Base-by-base conservation (phyloP, 306 rosid genomes). In the Fagus crenata region DNA sequence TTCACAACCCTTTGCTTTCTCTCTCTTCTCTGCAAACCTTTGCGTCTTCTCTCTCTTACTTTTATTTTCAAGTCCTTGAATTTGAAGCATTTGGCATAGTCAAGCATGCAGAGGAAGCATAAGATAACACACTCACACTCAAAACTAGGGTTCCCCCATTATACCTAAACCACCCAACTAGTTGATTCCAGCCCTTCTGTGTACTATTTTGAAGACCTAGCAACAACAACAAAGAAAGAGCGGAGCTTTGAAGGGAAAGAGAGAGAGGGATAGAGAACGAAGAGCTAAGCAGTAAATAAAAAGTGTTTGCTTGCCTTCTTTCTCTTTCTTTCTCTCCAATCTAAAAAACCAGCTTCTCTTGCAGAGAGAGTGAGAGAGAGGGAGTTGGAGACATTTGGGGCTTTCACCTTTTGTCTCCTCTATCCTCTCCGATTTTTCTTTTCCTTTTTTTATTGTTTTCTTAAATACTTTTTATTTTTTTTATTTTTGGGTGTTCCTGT, bases 231-330 rank as follows among this genome's bases (percentile, higher is more conserved):
- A 2, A 39, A 39, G 37, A 35, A 33, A 60, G 5, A 15, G 46
- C 31, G 6, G 46, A 15, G 72, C 67, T 64, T 73, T 54, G 55
- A 2, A 74, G 73, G 73, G 74, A 75, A 8, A 53, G 80, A 78
- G 83, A 78, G 83, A 82, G 93, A 89, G 84, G 72, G 90, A 75
- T 80, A 69, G 92, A 90, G 92, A 86, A 89, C 83, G 93, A 86
- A 86, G 91, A 81, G 89, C 81, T 60, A 85, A 85, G 81, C 89
- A 72, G 73, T 13, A 74, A 70, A 51, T 6, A 37, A 46, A 13
- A 46, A 31, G 73, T 67, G 72, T 9, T 55, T 56, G 90, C 86
- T 89, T 84, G 85, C 87, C 86, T 87, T 89, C 82, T 60, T 78
- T 88, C 90, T 90, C 91, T 80, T 84, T 90, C 89, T 82, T 85